phyloP scores from a whole-genome alignment of 768 basidiomycete species.

The Pleurotus giganteus region DNA sequence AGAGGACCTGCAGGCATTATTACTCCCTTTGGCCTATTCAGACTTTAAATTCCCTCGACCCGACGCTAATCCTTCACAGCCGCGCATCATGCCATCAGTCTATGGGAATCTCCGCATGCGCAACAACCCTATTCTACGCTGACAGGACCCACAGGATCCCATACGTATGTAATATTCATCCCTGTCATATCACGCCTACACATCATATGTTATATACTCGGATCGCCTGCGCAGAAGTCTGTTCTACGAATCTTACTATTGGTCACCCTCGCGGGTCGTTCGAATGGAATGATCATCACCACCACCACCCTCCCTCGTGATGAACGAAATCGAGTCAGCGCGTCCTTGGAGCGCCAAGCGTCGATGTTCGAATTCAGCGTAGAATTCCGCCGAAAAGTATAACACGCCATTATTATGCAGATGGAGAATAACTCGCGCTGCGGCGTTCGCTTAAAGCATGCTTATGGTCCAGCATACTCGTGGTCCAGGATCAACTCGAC shows the following conservation, averaged over 20 bases:
- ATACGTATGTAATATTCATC: neutral
- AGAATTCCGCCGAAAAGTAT: too few species aligned
- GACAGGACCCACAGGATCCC: neutral
- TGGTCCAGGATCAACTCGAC: neutral
- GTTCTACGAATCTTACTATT: too few species aligned
- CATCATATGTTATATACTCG: neutral
- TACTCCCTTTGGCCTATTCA: neutral
- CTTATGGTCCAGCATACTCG: neutral
- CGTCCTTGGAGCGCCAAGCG: too few species aligned
- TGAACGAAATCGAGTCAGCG: too few species aligned
- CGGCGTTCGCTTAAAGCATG: conserved; percentile 1
- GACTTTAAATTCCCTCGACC: neutral
- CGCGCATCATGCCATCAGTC: neutral
- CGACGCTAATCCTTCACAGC: neutral
- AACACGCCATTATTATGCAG: too few species aligned
- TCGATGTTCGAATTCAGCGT: too few species aligned
- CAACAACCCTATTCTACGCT: neutral
- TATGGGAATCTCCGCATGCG: neutral
- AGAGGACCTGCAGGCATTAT: neutral
- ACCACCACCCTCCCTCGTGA: too few species aligned
- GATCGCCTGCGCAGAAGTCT: too few species aligned
- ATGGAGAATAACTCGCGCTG: neutral
- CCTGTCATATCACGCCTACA: neutral
- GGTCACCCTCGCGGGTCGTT: too few species aligned
- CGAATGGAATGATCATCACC: too few species aligned